Evolutionary conservation across 306 rosid species (phyloP).

Genomic region (Canavalia ensiformis): DNA sequence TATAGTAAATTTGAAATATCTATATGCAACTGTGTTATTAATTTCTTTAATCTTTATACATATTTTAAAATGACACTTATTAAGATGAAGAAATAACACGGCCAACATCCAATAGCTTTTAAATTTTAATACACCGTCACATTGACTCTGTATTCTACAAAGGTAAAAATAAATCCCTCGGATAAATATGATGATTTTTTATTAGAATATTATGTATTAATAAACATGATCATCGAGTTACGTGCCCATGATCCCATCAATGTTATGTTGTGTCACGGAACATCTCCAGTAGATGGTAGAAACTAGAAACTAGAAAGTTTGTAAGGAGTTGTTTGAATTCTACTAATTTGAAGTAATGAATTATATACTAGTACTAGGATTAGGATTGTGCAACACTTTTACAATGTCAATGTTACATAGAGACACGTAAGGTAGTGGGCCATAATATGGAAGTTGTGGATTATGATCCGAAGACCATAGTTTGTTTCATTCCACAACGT

Average conservation of each 20-base stretch:
- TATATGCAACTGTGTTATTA: no score
- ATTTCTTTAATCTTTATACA: no score
- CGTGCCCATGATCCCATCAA: not conserved
- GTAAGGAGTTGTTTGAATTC: not conserved
- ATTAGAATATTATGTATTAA: not conserved
- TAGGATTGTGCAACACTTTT: not conserved
- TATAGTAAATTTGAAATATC: no score
- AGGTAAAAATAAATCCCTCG: no score
- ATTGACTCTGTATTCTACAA: no score
- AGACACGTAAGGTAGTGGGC: constrained; percentile 10
- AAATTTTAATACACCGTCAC: no score
- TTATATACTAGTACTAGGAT: not conserved
- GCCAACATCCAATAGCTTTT: no score
- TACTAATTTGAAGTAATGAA: not conserved
- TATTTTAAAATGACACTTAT: no score
- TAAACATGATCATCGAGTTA: not conserved
- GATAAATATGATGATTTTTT: no score
- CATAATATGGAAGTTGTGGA: not conserved
- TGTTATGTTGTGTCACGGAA: not conserved
- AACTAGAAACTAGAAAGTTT: not conserved
- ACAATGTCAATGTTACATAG: not conserved
- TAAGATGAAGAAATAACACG: no score
- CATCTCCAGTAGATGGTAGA: not conserved
- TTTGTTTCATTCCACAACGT: constrained; percentile 8
- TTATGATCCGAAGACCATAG: no score